Evolutionary conservation across 2,329 filamentous ascomycete genomes (phyloP), one percentile per base, ranked within the genome.

Genomic region (Lasiodiplodia theobromae): DNA sequence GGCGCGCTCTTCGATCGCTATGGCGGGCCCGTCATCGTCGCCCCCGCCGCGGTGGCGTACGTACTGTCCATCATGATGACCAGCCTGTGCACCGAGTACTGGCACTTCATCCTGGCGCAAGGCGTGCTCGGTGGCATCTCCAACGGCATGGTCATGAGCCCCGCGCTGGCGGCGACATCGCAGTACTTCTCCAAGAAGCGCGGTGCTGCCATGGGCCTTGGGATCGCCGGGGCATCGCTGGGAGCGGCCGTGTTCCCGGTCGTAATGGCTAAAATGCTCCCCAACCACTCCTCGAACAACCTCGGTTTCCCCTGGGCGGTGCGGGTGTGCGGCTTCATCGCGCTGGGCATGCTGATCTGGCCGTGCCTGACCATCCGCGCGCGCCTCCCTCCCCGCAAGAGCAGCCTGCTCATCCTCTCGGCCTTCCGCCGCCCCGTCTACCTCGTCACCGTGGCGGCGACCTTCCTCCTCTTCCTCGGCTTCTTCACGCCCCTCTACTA

Each of bases 271-370:
- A 84, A 86, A 54, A 78, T 85, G 6, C 85, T 91, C 73, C 83
- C 88, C 72, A 83, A 62, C 78, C 2, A 1, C 18, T 47, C 44
- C n/a, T 47, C 44, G 6, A 90, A 23, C 81, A 88, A 8, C 86
- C 86, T 91, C 44, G 88, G 88, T 0, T 91, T 91, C 72, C 79
- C 82, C 0, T 91, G 89, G 88, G 85, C 88, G 0, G 88, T 89
- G 3, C 82, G 91, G 10, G 85, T 88, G 10, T 81, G 92, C 1
- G 91, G 85, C 0, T 91, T 93, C 73, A 84, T 93, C 47, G 85
- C 87, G 73, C 77, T 89, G 4, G 80, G 75, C 0, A 84, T 86
- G 1, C 74, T 77, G 71, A 25, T 75, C 6, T 68, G 84, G 12
- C 80, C 82, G 1, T 83, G 80, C 70, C 37, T 74, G 7, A 75